Evolutionary conservation across 345 rosid species (phyloP), one percentile per base, ranked within the genome.

Genomic region (Salix udensis): DNA sequence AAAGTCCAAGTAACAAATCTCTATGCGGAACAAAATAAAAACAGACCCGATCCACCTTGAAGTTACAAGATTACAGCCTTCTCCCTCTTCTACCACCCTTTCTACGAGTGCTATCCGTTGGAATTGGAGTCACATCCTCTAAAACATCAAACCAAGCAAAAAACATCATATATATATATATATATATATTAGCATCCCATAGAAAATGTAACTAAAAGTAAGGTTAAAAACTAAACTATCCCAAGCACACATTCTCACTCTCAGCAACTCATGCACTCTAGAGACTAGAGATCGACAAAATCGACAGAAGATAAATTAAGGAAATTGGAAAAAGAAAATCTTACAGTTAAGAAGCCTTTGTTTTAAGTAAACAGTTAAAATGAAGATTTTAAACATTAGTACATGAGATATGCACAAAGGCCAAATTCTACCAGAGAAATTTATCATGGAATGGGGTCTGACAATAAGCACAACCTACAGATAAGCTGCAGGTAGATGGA

Each of bases 41-140:
- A 52, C 58, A 39, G 34, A 28, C 19, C 34, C 37, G 10, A 14
- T 16, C 52, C 18, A 55, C 66, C 16, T 46, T 48, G 39, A 12
- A 21, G 14, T 30, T 3, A 23, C 24, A 24, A 37, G 72, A 70
- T 77, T 72, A 81, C 50, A 81, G 81, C 78, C 81, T 81, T 74
- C 84, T 81, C 4, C 84, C 84, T 44, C 84, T 81, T 18, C 84
- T 77, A 40, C 84, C 84, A 70, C 84, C 81, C 84, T 81, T 81
- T 77, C 84, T 77, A 28, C 81, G 84, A 7, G 84, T 81, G 75
- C 81, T 77, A 70, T 81, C 84, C 0, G 80, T 77, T 67, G 84
- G 84, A 39, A 81, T 81, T n/a, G 84, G 84, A 21, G 84, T 81
- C 48, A 81, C 84, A 31, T 82, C 84, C 76, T 70, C 83, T 76